These are phyloP conservation scores for Cordyceps cicadae DNA, from an alignment of 2,329 filamentous ascomycete genomes.

Conservation along the genomic window DNA sequence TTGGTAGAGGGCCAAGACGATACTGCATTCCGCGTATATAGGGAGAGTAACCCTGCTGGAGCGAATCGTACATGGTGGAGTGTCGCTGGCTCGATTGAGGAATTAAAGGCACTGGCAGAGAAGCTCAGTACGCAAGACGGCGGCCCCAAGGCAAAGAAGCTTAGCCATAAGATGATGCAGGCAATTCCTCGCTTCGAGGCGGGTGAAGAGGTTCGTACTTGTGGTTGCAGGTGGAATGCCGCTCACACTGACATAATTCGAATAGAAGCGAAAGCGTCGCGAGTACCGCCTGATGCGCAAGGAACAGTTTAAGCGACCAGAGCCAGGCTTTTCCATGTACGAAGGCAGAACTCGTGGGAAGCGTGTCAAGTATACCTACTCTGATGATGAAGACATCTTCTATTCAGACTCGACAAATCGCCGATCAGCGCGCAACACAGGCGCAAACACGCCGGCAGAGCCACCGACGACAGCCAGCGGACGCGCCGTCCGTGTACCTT, in stretches of 20 bases:
- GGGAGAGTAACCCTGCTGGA: constrained; percentile 78
- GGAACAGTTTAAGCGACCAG: constrained; percentile 77
- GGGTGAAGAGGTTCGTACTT: constrained; percentile 66
- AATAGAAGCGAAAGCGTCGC: constrained; percentile 78
- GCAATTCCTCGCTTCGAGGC: constrained; percentile 88
- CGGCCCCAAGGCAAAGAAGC: constrained; percentile 68
- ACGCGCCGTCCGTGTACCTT: constrained; percentile 67
- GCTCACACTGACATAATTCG: constrained; percentile 14
- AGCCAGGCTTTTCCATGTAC: constrained; percentile 85
- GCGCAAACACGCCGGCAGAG: constrained; percentile 65
- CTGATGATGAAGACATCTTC: constrained; percentile 73
- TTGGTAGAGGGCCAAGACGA: constrained; percentile 90
- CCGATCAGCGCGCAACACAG: constrained; percentile 67
- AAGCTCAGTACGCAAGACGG: constrained; percentile 72
- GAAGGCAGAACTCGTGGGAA: constrained; percentile 95
- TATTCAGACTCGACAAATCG: constrained; percentile 56
- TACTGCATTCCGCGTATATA: constrained; percentile 86
- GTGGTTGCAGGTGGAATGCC: background rate
- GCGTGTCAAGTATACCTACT: constrained; percentile 92
- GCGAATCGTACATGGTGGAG: constrained; percentile 82
- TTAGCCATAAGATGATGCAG: constrained; percentile 67
- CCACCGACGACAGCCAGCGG: constrained; percentile 73
- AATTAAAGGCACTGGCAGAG: constrained; percentile 65
- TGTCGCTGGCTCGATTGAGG: constrained; percentile 83
- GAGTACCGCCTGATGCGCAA: constrained; percentile 85